Evolutionary conservation across 257 asterid genomes (phyloP).

Genomic region (Nicotiana attenuata): DNA sequence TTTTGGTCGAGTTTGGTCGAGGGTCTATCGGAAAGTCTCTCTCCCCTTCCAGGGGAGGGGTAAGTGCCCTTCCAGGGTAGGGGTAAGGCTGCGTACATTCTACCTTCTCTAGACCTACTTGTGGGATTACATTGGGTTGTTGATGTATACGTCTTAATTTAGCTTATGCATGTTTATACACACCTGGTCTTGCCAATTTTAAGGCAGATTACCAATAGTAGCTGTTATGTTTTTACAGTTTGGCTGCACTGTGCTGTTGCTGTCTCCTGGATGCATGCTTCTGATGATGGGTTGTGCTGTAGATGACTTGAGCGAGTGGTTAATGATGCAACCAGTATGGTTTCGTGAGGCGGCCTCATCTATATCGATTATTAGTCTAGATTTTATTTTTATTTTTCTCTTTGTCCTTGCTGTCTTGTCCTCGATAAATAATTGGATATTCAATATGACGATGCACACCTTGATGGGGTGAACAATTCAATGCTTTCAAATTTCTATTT

Average conservation of each 20-base stretch:
- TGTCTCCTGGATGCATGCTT: slow-evolving; percentile 61
- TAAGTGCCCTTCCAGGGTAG: no score
- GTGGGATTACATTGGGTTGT: no score
- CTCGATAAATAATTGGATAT: background rate
- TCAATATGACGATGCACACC: background rate
- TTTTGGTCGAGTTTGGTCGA: no score
- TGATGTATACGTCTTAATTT: no score
- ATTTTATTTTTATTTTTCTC: background rate
- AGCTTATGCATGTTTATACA: background rate
- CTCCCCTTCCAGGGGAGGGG: no score
- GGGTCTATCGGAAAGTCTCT: no score
- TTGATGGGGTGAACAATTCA: background rate
- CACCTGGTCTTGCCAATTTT: background rate
- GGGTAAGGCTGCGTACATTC: no score
- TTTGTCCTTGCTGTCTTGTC: background rate
- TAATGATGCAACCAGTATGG: background rate
- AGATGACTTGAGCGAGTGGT: background rate
- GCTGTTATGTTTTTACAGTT: background rate
- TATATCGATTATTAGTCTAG: background rate
- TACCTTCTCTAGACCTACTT: no score
- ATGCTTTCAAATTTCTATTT: background rate
- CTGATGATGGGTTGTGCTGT: slow-evolving; percentile 21
- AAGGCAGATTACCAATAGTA: background rate
- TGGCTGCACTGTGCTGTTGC: slow-evolving; percentile 47
- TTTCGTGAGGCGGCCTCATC: background rate